phyloP scores from a whole-genome alignment of 83 land plant genomes.

The Diphasiastrum complanatum region DNA sequence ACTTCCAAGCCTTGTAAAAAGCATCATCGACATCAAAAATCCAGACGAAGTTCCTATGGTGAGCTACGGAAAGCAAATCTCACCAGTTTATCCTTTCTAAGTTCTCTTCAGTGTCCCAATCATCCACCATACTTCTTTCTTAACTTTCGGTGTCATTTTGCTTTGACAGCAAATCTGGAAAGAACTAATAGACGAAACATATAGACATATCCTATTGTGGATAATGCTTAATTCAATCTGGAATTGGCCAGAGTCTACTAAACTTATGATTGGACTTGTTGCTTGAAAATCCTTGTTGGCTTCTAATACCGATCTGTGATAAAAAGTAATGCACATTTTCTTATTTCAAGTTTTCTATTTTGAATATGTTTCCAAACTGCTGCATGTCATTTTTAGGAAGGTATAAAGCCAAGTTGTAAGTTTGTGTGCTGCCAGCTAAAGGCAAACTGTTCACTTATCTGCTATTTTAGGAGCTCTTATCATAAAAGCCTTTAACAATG shows the following conservation, averaged over 20 bases:
- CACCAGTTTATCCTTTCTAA: too few relatives aligned
- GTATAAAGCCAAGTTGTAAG: background rate
- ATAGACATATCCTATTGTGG: background rate
- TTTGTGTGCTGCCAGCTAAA: background rate
- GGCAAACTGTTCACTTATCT: background rate
- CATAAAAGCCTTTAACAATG: too few relatives aligned
- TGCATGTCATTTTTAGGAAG: background rate
- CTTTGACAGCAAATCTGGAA: background rate
- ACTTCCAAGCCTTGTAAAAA: slow-evolving; percentile 57
- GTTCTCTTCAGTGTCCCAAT: too few relatives aligned
- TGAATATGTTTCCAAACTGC: too few relatives aligned
- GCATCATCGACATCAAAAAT: slow-evolving; percentile 57
- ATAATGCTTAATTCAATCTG: too few relatives aligned
- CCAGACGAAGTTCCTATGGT: slow-evolving; percentile 77
- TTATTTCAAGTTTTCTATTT: too few relatives aligned
- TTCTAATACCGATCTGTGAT: too few relatives aligned
- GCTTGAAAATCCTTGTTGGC: background rate
- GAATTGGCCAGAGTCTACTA: too few relatives aligned
- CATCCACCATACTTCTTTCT: too few relatives aligned
- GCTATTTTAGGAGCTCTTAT: background rate
- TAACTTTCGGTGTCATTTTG: background rate
- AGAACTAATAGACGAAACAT: background rate
- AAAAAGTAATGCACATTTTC: too few relatives aligned
- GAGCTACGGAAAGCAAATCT: too few relatives aligned
- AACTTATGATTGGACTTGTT: too few relatives aligned